Evolutionary conservation across 164 flowering plant species (phyloP).

Genomic region (Echeveria elegans): DNA sequence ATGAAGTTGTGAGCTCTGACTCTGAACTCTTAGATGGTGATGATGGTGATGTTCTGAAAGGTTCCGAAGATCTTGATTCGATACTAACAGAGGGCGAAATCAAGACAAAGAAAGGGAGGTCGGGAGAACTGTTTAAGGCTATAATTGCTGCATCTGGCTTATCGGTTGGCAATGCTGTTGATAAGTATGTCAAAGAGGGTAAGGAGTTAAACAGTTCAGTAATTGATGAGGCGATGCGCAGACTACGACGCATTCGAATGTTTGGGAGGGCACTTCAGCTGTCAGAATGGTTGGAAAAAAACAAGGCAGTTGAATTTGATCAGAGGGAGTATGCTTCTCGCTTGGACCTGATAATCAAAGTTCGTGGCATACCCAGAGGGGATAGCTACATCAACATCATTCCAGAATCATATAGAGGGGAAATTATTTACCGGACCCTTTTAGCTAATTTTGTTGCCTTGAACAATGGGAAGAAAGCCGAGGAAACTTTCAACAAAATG

Average conservation of each 20-base stretch:
- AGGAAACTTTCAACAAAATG: constrained; percentile 72
- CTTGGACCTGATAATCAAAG: constrained; percentile 62
- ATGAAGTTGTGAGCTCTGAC: constrained; percentile 22
- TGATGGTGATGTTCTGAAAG: constrained; percentile 18
- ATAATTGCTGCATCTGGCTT: constrained; percentile 27
- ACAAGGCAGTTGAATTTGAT: constrained; percentile 26
- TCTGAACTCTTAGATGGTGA: constrained; percentile 35
- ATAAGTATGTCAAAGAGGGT: constrained; percentile 61
- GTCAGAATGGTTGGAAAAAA: constrained; percentile 65
- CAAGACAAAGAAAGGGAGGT: constrained; percentile 9
- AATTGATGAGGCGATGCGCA: constrained; percentile 24
- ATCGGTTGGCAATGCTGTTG: constrained; percentile 29
- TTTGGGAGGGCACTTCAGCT: constrained; percentile 72
- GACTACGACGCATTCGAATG: constrained; percentile 46
- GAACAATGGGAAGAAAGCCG: constrained; percentile 52
- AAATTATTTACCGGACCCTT: constrained; percentile 52
- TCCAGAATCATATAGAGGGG: constrained; percentile 60
- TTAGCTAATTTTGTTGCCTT: constrained; percentile 45
- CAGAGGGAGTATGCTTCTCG: constrained; percentile 78
- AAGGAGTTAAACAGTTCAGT: constrained; percentile 37
- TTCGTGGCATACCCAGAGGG: constrained; percentile 50
- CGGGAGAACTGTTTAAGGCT: constrained; percentile 27
- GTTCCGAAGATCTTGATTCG: constrained; percentile 25
- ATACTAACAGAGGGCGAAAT: constrained; percentile 23
- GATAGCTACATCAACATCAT: constrained; percentile 45